Base-by-base conservation (phyloP, 2,329 filamentous ascomycete species). In the Albophoma yamanashiensis region DNA sequence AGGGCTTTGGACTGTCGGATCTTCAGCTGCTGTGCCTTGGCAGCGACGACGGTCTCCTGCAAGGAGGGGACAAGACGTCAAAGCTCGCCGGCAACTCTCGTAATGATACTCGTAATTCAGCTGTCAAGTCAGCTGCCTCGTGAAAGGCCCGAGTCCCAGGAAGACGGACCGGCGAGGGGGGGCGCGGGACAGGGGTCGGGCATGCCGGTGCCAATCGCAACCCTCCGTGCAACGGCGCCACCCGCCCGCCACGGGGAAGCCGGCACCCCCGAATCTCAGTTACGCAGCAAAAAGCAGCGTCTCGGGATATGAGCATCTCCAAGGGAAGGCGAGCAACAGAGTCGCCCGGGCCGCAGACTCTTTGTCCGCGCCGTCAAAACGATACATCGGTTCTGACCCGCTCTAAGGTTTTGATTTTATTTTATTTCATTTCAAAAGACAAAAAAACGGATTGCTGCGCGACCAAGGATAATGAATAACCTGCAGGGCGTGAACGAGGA, bases 111-210 rank as follows among this genome's bases (percentile, higher is more conserved):
- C 34, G 34, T n/a, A 34, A 53, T 53, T 17, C 14, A 36, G 17
- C 14, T 14, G 50, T 36, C 50, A 36, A n/a, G 43, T 20, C 47
- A 25, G 57, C 47, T 38, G 50, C 50, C 38, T 45, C 45, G 27
- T 14, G 38, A 39, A 47, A 31, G 38, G 25, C 39, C 57, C 60
- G 56, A 58, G 58, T 61, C 50, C 62, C 62, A 62, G 53, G 52
- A 50, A 36, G 50, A 56, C 39, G 39, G 59, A 57, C 55, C 27
- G 39, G 56, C 56, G 47, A 55, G 38, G 56, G 34, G 27, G 34
- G 27, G 38, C 58, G 61, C 58, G 62, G 61, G 61, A 58, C 43
- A 50, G 57, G 58, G 58, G 31, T 17, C 38, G n/a, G 25, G 47
- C 25, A 7, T 38, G 56, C 58, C 58, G 47, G 55, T 34, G 45